Evolutionary conservation across 2,329 filamentous ascomycete genomes (phyloP).

Genomic region (Pyrenochaeta sp.): DNA sequence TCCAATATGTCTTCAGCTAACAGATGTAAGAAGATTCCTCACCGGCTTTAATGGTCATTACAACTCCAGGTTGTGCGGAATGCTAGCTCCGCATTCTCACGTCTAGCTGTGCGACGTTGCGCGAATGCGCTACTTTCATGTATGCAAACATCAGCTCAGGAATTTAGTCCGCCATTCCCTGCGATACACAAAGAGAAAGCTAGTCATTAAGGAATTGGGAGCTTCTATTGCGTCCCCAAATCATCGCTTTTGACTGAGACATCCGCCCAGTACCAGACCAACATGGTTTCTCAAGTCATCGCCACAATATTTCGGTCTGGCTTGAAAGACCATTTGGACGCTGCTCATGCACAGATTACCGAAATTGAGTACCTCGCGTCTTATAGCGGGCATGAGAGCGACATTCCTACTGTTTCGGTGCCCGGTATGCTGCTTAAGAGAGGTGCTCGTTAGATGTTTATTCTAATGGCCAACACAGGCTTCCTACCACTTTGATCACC

Average conservation of each 20-base stretch:
- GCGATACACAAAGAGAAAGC: too few relatives aligned
- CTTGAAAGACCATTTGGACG: constrained; percentile 28
- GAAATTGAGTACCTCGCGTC: constrained; percentile 54
- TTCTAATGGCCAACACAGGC: too few relatives aligned
- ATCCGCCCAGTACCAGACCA: constrained; percentile 3
- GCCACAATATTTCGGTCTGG: constrained; percentile 6
- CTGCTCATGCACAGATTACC: too few relatives aligned
- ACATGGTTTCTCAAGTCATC: constrained; percentile 5
- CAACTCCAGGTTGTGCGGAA: not conserved
- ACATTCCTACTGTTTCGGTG: constrained; percentile 45
- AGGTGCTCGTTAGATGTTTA: too few relatives aligned
- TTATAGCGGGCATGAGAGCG: constrained; percentile 58
- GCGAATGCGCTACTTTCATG: not conserved
- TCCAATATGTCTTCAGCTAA: too few relatives aligned
- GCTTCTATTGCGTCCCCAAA: constrained; percentile 4
- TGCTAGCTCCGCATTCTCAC: not conserved
- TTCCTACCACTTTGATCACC: constrained; percentile 43
- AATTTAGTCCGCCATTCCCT: too few relatives aligned
- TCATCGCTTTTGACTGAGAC: constrained; percentile 7
- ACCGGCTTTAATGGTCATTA: constrained; percentile 2
- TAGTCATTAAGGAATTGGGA: not conserved
- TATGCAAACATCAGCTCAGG: not conserved
- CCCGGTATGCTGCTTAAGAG: constrained; percentile 21
- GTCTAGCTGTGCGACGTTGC: constrained; percentile 1
- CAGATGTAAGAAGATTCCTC: too few relatives aligned